These are phyloP conservation scores for Pholiota molesta DNA, from an alignment of 768 basidiomycete genomes.

Conservation along the genomic window DNA sequence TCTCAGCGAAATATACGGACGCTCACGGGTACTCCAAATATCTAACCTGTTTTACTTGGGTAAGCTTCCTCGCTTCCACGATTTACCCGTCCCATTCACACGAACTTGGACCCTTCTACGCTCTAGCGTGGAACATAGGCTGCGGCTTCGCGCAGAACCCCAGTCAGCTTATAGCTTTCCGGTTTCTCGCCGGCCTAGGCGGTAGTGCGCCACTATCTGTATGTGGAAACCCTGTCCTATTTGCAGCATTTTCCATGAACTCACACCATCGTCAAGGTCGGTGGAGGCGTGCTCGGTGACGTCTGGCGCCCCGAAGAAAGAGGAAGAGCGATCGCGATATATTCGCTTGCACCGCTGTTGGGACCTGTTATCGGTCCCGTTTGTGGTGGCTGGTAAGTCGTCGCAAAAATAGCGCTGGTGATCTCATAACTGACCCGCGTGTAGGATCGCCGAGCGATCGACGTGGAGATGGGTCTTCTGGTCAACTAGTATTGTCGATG, in stretches of 20 bases:
- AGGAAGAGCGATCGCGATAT: slow-evolving; percentile 65
- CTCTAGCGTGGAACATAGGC: slow-evolving; percentile 58
- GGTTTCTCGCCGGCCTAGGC: slow-evolving; percentile 71
- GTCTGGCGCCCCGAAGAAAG: slow-evolving; percentile 64
- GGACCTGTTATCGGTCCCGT: slow-evolving; percentile 69
- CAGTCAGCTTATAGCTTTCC: slow-evolving; percentile 64
- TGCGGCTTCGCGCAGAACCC: slow-evolving; percentile 67
- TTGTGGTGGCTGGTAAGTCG: slow-evolving; percentile 57
- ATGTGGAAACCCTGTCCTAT: slow-evolving; percentile 36
- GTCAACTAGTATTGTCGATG: slow-evolving; percentile 64
- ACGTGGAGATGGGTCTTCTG: slow-evolving; percentile 83
- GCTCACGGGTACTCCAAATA: slow-evolving; percentile 60
- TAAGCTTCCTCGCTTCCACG: slow-evolving; percentile 25
- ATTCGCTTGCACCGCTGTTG: slow-evolving; percentile 65
- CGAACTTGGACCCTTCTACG: slow-evolving; percentile 5
- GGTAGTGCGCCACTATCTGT: slow-evolving; percentile 72
- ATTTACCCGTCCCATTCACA: background rate
- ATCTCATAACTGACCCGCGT: too few relatives aligned
- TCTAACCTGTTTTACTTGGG: slow-evolving; percentile 72
- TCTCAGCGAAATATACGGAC: slow-evolving; percentile 72
- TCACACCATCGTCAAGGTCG: slow-evolving; percentile 35
- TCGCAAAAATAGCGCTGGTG: too few relatives aligned
- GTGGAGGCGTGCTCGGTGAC: slow-evolving; percentile 69
- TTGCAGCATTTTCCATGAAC: background rate
- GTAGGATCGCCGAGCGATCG: slow-evolving; percentile 57